Evolutionary conservation across 192 early-diverging fungal species (phyloP).

Genomic region (Diversispora epigaea): DNA sequence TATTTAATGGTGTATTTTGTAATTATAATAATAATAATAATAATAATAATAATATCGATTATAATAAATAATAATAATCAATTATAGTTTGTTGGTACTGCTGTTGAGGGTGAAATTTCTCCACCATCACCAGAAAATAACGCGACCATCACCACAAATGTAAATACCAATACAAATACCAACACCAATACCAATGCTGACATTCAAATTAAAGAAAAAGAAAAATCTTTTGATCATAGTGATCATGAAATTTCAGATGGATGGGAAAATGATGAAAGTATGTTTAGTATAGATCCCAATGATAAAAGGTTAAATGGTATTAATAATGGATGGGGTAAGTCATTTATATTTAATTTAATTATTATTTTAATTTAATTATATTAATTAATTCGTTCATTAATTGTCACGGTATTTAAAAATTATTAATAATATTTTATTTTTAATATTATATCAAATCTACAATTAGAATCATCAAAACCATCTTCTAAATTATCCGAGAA

Average conservation of each 20-base stretch:
- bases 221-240: neutral
- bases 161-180: conserved; percentile 8
- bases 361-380: no score
- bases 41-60: no score
- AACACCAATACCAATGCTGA: neutral
- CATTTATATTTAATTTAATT: neutral
- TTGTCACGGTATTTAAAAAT: no score
- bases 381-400: no score
- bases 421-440: no score
- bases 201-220: neutral
- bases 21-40: no score
- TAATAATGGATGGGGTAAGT: conserved; percentile 30
- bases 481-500: no score
- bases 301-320: neutral
- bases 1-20: no score
- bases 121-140: conserved; percentile 31
- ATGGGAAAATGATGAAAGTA: conserved; percentile 41
- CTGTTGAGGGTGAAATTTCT: conserved; percentile 37
- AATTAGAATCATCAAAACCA: no score
- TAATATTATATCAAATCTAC: no score
- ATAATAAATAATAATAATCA: no score
- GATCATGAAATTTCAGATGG: conserved; percentile 30
- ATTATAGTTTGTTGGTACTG: conserved; percentile 35
- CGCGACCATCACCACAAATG: no score
- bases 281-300: conserved; percentile 19